Conservation (phyloP, 2,329 filamentous ascomycete species). For the Beauveria pseudobassiana region DNA sequence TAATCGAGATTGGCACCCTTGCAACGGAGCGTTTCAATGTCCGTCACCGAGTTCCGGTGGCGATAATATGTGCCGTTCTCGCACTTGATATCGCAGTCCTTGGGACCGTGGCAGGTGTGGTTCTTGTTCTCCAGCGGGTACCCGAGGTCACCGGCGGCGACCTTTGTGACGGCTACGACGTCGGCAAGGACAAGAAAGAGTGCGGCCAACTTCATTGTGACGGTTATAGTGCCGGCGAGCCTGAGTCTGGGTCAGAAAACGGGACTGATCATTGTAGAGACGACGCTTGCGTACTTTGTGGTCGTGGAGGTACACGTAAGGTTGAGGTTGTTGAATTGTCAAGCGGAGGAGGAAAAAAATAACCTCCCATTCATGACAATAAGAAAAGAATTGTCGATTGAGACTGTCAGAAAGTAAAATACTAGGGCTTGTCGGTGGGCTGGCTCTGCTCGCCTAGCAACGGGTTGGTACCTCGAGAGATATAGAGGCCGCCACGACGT, state of each 20-base stretch:
- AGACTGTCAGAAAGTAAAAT: no score
- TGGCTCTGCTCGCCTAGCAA: neutral
- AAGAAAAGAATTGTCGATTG: no score
- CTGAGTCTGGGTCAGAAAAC: no score
- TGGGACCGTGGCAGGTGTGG: neutral
- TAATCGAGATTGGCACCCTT: neutral
- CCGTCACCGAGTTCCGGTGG: neutral
- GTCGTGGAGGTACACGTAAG: no score
- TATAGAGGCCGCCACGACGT: neutral
- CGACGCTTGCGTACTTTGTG: no score
- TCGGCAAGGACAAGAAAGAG: neutral
- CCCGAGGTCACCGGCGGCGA: neutral
- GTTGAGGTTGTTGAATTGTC: no score
- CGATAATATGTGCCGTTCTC: neutral
- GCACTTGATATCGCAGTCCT: neutral
- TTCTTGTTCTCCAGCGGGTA: neutral
- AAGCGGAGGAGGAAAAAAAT: no score
- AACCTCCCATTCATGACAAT: no score
- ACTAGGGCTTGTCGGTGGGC: no score
- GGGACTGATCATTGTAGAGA: no score
- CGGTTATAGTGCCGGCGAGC: no score
- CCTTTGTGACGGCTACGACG: neutral
- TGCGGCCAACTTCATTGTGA: neutral
- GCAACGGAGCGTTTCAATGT: neutral
- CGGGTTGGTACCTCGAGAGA: neutral